Conservation (phyloP, 495 filamentous ascomycete genomes). For the Aspergillus baeticus region DNA sequence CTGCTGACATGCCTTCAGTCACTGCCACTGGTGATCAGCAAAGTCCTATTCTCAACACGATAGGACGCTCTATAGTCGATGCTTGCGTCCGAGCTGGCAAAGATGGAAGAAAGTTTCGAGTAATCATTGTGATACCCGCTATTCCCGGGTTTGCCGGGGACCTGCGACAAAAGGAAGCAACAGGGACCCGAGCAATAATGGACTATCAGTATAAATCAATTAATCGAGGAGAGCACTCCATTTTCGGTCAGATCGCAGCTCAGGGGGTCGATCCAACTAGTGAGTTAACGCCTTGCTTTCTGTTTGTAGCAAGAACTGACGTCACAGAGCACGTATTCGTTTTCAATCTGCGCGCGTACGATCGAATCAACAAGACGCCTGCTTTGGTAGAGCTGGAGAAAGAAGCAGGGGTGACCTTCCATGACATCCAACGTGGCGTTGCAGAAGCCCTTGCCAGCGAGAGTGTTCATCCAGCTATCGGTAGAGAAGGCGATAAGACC, state of each 20-base stretch:
- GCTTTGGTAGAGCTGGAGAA: conserved; percentile 68
- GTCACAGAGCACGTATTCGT: conserved; percentile 71
- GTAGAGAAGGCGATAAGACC: conserved; percentile 47
- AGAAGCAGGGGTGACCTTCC: conserved; percentile 75
- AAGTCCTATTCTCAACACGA: conserved; percentile 78
- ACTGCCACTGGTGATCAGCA: conserved; percentile 90
- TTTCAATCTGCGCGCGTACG: conserved; percentile 88
- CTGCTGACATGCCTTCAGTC: conserved; percentile 42
- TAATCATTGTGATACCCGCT: conserved; percentile 86
- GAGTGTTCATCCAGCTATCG: conserved; percentile 60
- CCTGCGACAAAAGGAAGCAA: conserved; percentile 74
- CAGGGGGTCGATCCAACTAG: conserved; percentile 73
- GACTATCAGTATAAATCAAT: conserved; percentile 98
- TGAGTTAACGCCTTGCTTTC: conserved; percentile 17
- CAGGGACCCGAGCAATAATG: conserved; percentile 92
- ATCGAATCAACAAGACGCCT: conserved; percentile 80
- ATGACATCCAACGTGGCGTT: conserved; percentile 80
- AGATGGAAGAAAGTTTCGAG: conserved; percentile 83
- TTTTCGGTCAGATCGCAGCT: conserved; percentile 73
- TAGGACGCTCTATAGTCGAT: conserved; percentile 86
- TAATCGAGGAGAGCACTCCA: conserved; percentile 84
- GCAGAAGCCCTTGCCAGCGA: conserved; percentile 83
- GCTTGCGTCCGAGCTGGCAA: conserved; percentile 79
- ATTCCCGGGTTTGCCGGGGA: conserved; percentile 95
- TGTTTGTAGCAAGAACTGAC: neutral